phyloP scores from a whole-genome alignment of 2,329 filamentous ascomycete species.

The Aureobasidium lini region DNA sequence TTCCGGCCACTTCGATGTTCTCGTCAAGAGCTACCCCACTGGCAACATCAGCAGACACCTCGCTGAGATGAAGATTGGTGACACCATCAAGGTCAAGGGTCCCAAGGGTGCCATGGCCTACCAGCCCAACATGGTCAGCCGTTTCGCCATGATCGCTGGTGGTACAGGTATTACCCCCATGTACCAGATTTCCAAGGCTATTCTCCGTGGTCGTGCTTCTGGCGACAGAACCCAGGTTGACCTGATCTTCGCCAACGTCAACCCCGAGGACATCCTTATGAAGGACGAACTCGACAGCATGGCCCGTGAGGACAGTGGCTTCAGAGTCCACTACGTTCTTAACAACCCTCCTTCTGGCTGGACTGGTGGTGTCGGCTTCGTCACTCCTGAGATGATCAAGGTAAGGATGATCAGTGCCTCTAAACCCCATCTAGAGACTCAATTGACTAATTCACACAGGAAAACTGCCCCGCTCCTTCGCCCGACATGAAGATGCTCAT shows the following conservation, averaged over 20 bases:
- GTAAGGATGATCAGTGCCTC: slow-evolving; percentile 27
- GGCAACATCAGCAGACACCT: slow-evolving; percentile 96
- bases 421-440: not conserved
- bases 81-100: slow-evolving; percentile 82
- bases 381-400: slow-evolving; percentile 92
- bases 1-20: slow-evolving; percentile 85
- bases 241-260: slow-evolving; percentile 95
- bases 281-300: slow-evolving; percentile 84
- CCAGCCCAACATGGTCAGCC: slow-evolving; percentile 89
- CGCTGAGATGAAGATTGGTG: slow-evolving; percentile 71
- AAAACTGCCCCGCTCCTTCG: slow-evolving; percentile 74
- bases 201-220: slow-evolving; percentile 45
- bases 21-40: slow-evolving; percentile 96
- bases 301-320: slow-evolving; percentile 65
- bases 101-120: slow-evolving; percentile 99
- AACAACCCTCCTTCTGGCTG: slow-evolving; percentile 92
- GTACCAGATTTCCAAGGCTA: slow-evolving; percentile 90
- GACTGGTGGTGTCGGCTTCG: slow-evolving; percentile 89
- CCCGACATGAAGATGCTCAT: slow-evolving; percentile 87
- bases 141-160: slow-evolving; percentile 96
- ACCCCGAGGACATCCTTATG: slow-evolving; percentile 83
- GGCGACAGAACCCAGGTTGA: slow-evolving; percentile 77
- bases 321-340: slow-evolving; percentile 89
- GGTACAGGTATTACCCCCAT: slow-evolving; percentile 98
- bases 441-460: slow-evolving; percentile 37